Evolutionary conservation across 2,329 filamentous ascomycete genomes (phyloP).

Genomic region (Fusarium oligoseptatum): DNA sequence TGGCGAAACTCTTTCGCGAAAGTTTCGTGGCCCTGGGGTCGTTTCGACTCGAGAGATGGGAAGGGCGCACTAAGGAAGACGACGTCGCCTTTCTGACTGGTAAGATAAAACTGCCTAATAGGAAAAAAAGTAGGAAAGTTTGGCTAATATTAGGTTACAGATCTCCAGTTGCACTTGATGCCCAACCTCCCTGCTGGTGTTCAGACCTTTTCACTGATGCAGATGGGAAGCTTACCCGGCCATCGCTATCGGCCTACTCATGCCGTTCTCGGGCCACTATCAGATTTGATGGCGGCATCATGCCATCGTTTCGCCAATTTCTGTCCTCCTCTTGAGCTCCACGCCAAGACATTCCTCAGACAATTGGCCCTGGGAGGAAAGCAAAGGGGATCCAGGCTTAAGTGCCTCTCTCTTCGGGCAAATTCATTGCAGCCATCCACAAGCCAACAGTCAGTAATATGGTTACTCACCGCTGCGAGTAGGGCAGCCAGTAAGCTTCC

Average conservation of each 20-base stretch:
- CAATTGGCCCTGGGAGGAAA: neutral
- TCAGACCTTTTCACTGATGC: neutral
- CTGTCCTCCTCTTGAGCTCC: neutral
- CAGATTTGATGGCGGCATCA: conserved; percentile 1
- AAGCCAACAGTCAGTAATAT: neutral
- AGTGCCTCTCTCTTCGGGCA: conserved; percentile 2
- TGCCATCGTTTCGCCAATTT: conserved; percentile 21
- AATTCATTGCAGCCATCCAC: rapidly evolving
- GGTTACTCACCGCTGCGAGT: neutral
- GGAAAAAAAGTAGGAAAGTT: neutral
- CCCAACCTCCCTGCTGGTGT: conserved; percentile 14
- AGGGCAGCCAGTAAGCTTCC: conserved; percentile 9
- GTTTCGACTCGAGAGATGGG: conserved; percentile 18
- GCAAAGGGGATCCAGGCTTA: conserved; percentile 3
- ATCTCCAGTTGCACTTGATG: conserved; percentile 8
- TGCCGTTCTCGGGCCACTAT: neutral
- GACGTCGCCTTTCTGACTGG: conserved; percentile 6
- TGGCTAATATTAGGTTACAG: conserved; percentile 12
- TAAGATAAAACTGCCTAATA: neutral
- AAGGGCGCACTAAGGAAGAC: neutral
- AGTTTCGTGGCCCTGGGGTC: conserved; percentile 23
- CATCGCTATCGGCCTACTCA: neutral
- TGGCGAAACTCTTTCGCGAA: conserved; percentile 23
- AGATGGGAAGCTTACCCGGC: neutral
- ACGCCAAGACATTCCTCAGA: neutral